Evolutionary conservation across 495 filamentous ascomycete genomes (phyloP).

Genomic region (Hypoxylon fragiforme): DNA sequence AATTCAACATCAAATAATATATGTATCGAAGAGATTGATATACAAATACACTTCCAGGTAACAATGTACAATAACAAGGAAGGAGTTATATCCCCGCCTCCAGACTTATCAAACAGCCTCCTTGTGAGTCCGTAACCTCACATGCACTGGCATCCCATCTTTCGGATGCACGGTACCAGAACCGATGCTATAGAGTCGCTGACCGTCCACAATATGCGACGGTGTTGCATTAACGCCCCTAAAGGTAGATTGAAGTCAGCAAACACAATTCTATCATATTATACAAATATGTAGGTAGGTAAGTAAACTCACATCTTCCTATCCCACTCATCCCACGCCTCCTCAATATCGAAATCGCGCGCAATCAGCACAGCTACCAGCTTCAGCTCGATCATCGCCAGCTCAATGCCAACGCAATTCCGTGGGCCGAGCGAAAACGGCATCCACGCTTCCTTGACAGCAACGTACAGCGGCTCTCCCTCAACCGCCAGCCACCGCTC

Average conservation of each 20-base stretch:
- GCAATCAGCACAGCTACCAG: conserved; percentile 50
- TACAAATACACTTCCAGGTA: too few relatives aligned
- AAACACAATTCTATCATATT: neutral
- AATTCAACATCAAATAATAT: too few relatives aligned
- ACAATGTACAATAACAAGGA: too few relatives aligned
- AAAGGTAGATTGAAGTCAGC: conserved; percentile 1
- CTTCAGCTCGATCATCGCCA: conserved; percentile 53
- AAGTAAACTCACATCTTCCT: conserved; percentile 22
- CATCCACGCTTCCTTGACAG: conserved; percentile 51
- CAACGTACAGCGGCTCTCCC: conserved; percentile 39
- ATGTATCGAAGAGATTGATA: too few relatives aligned
- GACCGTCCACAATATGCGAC: conserved; percentile 33
- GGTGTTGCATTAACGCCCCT: conserved; percentile 30
- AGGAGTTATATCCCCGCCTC: too few relatives aligned
- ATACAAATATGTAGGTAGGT: neutral
- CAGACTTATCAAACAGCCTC: conserved; percentile 2
- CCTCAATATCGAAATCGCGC: conserved; percentile 51
- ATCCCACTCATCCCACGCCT: conserved; percentile 51
- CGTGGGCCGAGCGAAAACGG: conserved; percentile 58
- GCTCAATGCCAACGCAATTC: conserved; percentile 58
- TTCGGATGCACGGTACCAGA: conserved; percentile 38
- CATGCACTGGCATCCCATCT: conserved; percentile 37
- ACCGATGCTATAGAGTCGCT: conserved; percentile 38
- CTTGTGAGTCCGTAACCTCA: conserved; percentile 22
- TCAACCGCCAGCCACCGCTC: conserved; percentile 45